Conservation (phyloP, 305 asterid species). For the Solanum aculeatissimum region DNA sequence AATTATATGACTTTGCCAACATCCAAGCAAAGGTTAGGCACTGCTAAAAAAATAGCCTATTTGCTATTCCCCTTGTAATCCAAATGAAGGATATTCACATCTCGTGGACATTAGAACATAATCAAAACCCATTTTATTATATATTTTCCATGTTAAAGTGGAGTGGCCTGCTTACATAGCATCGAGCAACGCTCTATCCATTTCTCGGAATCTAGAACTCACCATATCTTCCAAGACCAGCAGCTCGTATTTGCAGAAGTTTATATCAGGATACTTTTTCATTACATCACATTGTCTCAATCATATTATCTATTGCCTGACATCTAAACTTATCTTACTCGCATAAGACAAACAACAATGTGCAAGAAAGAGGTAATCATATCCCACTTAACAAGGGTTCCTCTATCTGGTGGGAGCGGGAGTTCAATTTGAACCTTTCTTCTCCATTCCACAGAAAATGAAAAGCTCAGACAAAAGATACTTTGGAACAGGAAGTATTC, state of each 20-base stretch:
- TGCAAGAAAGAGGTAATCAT: background rate
- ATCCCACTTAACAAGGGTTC: background rate
- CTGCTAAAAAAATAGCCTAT: background rate
- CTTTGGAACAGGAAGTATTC: background rate
- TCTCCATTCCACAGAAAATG: background rate
- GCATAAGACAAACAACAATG: background rate
- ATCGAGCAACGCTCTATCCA: background rate
- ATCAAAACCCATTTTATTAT: background rate
- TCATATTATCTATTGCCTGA: background rate
- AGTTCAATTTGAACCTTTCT: background rate
- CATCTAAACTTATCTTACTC: background rate
- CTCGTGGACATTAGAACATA: background rate
- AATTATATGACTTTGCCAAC: background rate
- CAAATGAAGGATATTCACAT: background rate
- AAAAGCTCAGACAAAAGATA: background rate
- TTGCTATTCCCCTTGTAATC: background rate
- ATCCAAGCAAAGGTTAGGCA: background rate
- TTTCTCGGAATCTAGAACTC: background rate
- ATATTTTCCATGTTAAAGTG: background rate
- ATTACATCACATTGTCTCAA: background rate
- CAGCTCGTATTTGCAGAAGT: background rate
- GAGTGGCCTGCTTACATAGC: background rate
- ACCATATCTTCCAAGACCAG: background rate
- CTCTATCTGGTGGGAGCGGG: background rate
- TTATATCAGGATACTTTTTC: background rate